A percentile compares a stretch with the other conserved stretches of the same genome.
Conservation (phyloP, 2,329 filamentous ascomycete species). For the Plenodomus lindquistii region DNA sequence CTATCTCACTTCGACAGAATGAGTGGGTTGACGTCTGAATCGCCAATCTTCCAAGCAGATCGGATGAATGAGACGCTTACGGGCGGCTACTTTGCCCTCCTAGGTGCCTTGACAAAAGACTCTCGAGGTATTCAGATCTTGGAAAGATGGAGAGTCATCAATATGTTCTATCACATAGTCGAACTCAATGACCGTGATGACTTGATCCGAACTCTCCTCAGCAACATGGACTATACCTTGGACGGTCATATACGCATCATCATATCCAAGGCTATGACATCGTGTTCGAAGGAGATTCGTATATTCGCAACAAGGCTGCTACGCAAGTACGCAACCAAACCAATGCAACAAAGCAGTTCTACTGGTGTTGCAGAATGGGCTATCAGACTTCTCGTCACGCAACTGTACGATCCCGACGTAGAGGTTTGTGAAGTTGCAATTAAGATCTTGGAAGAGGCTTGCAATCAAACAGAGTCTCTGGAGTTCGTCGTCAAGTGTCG, state of each 20-base stretch:
- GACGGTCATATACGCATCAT: slow-evolving; percentile 87
- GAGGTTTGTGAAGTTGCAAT: slow-evolving; percentile 96
- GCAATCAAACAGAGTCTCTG: slow-evolving; percentile 85
- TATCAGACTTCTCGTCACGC: slow-evolving; percentile 94
- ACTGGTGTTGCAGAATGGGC: slow-evolving; percentile 88
- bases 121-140: slow-evolving; percentile 83
- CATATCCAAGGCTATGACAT: slow-evolving; percentile 89
- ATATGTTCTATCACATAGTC: slow-evolving; percentile 99
- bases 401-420: slow-evolving; percentile 95
- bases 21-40: slow-evolving; percentile 72
- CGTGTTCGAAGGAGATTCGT: slow-evolving; percentile 85
- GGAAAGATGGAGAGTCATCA: slow-evolving; percentile 96
- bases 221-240: slow-evolving; percentile 89
- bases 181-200: slow-evolving; percentile 90
- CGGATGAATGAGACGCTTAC: slow-evolving; percentile 85
- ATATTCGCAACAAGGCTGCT: slow-evolving; percentile 87
- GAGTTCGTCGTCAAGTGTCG: slow-evolving; percentile 97
- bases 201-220: slow-evolving; percentile 82
- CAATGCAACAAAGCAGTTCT: slow-evolving; percentile 49
- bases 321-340: slow-evolving; percentile 77
- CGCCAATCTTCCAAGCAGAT: slow-evolving; percentile 85
- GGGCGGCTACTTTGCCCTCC: slow-evolving; percentile 89
- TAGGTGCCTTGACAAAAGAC: slow-evolving; percentile 85
- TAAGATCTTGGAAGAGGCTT: slow-evolving; percentile 96
- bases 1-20: slow-evolving; percentile 92